phyloP scores from a whole-genome alignment of 345 rosid genomes.

The Sonneratia caseolaris region DNA sequence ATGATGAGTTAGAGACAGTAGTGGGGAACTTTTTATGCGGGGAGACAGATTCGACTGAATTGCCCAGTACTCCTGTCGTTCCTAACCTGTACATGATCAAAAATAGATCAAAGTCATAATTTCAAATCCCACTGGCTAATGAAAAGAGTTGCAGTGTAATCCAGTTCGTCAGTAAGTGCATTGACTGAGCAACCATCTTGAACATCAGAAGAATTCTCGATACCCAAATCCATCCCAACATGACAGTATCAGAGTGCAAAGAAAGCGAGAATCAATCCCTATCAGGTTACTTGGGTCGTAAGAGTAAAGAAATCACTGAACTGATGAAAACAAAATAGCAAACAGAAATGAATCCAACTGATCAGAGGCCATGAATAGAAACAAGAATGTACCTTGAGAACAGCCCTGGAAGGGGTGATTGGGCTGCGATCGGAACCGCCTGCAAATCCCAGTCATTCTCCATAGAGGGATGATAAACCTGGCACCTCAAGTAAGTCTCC shows the following conservation, averaged over 20 bases:
- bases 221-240: not conserved
- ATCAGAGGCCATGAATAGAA: constrained; percentile 2
- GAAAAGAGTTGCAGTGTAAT: not conserved
- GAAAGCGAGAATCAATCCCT: no score
- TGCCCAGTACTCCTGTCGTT: constrained; percentile 44
- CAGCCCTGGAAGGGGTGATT: constrained; percentile 41
- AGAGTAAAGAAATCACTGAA: not conserved
- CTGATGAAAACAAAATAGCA: constrained; percentile 5
- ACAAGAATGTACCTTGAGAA: constrained; percentile 42
- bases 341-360: not conserved
- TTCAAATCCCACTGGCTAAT: not conserved
- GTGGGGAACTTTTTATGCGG: constrained; percentile 47
- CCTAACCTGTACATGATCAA: constrained; percentile 35
- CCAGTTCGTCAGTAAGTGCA: not conserved
- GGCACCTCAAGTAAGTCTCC: constrained; percentile 87
- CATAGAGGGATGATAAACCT: constrained; percentile 79
- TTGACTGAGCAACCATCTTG: not conserved
- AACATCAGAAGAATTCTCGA: not conserved
- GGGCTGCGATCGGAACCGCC: constrained; percentile 72
- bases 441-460: constrained; percentile 95
- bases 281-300: not conserved
- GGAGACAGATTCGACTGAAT: constrained; percentile 44
- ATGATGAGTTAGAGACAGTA: constrained; percentile 18
- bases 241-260: no score
- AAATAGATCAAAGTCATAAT: not conserved